phyloP scores from a whole-genome alignment of 352 stramenopile genomes.

The Saprolegnia parasitica region DNA sequence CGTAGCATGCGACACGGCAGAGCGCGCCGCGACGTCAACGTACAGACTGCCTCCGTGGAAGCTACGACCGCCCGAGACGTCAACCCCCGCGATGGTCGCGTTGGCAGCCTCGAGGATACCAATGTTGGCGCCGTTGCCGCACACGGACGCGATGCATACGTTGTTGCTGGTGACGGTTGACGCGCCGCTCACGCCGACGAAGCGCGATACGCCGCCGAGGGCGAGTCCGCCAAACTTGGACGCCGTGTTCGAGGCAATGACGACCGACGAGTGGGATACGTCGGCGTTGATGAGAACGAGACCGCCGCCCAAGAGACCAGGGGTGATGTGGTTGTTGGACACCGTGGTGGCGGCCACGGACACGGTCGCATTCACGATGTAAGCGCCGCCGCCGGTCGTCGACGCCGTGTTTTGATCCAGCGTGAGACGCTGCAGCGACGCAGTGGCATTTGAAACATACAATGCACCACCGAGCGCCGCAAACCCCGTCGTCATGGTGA shows the following conservation, averaged over 20 bases:
- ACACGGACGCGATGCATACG: neutral
- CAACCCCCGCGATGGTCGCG: neutral
- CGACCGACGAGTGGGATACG: neutral
- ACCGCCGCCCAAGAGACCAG: slow-evolving; percentile 7
- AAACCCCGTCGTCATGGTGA: neutral
- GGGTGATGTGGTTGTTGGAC: neutral
- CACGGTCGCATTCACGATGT: neutral
- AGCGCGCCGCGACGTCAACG: neutral
- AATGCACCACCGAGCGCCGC: slow-evolving; percentile 9
- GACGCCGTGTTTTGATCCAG: neutral
- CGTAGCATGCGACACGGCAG: neutral
- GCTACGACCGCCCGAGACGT: neutral
- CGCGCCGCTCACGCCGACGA: neutral
- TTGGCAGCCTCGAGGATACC: neutral
- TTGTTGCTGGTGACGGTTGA: slow-evolving; percentile 1
- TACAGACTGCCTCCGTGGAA: neutral
- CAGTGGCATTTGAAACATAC: neutral
- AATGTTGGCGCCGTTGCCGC: slow-evolving; percentile 15
- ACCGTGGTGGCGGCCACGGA: neutral
- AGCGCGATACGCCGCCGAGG: neutral
- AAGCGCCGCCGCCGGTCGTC: neutral
- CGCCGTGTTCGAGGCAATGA: neutral
- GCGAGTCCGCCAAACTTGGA: neutral
- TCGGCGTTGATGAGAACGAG: neutral
- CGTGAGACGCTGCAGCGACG: neutral